phyloP scores from a whole-genome alignment of 1,284 basidiomycete species.

The Fomitiporia mediterranea region DNA sequence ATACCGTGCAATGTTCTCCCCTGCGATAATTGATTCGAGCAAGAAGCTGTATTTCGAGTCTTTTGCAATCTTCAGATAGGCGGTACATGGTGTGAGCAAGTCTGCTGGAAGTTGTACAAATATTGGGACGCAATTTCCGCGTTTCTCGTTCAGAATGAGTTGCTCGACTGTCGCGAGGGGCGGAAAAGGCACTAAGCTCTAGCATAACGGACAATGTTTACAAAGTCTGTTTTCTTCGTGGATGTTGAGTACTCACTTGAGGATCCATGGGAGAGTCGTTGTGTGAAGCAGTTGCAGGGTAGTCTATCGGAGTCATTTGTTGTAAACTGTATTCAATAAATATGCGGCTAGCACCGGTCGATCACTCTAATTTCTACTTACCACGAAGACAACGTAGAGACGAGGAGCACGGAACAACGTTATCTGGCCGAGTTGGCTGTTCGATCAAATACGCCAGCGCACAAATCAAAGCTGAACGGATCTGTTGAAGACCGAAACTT shows the following conservation, averaged over 20 bases:
- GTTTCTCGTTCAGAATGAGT: conserved; percentile 70
- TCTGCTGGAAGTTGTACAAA: conserved; percentile 94
- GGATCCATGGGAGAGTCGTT: conserved; percentile 49
- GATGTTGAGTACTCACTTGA: conserved; percentile 37
- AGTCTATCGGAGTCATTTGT: not conserved
- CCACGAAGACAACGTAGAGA: not conserved
- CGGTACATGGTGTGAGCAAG: conserved; percentile 94
- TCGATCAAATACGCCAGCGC: not conserved
- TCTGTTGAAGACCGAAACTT: not conserved
- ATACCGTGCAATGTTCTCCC: conserved; percentile 90
- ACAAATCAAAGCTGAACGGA: not conserved
- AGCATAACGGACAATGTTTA: not conserved
- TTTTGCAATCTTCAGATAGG: conserved; percentile 90
- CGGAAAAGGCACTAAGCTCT: conserved; percentile 66
- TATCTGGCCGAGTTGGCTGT: not conserved
- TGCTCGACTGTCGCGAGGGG: conserved; percentile 66
- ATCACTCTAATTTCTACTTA: not conserved
- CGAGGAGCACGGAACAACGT: conserved; percentile 11
- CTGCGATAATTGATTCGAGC: conserved; percentile 87
- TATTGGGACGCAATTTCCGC: conserved; percentile 89
- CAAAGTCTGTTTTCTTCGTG: not conserved
- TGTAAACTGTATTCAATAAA: not conserved
- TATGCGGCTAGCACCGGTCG: not conserved
- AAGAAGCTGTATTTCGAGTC: conserved; percentile 92
- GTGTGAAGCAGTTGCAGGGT: not conserved